Conservation (phyloP, 257 asterid genomes). For the Solanum ossicruentum region DNA sequence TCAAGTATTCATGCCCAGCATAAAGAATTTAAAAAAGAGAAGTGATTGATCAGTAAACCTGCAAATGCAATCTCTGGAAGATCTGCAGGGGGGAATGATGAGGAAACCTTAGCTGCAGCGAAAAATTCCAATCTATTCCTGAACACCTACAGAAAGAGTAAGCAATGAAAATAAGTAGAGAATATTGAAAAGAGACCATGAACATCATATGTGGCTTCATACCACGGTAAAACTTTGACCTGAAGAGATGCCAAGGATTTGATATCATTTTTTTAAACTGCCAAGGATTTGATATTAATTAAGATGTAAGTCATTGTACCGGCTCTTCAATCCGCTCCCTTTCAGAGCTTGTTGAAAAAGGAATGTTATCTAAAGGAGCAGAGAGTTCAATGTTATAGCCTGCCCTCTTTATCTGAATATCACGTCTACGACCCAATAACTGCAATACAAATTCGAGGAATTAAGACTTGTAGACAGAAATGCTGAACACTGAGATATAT, state of each 20-base stretch:
- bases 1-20: not conserved
- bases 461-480: not conserved
- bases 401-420: constrained; percentile 67
- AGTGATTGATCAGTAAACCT: constrained; percentile 26
- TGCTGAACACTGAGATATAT: not conserved
- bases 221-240: not conserved
- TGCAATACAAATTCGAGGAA: constrained; percentile 12
- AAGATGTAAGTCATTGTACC: constrained; percentile 34
- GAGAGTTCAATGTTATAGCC: constrained; percentile 84
- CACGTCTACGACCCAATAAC: constrained; percentile 95
- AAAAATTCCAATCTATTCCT: constrained; percentile 76
- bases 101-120: constrained; percentile 92
- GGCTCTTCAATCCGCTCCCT: constrained; percentile 87
- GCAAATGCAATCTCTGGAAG: constrained; percentile 99
- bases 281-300: not conserved
- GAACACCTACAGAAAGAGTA: constrained; percentile 48
- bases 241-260: not conserved
- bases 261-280: not conserved
- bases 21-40: not conserved
- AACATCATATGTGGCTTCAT: not conserved
- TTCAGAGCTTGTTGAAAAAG: constrained; percentile 63
- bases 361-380: constrained; percentile 87
- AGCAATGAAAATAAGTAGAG: constrained; percentile 1
- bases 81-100: constrained; percentile 85
- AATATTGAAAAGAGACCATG: not conserved